These are phyloP conservation scores for Pascua guehoae DNA, from an alignment of 1,284 basidiomycete genomes.

Conservation along the genomic window DNA sequence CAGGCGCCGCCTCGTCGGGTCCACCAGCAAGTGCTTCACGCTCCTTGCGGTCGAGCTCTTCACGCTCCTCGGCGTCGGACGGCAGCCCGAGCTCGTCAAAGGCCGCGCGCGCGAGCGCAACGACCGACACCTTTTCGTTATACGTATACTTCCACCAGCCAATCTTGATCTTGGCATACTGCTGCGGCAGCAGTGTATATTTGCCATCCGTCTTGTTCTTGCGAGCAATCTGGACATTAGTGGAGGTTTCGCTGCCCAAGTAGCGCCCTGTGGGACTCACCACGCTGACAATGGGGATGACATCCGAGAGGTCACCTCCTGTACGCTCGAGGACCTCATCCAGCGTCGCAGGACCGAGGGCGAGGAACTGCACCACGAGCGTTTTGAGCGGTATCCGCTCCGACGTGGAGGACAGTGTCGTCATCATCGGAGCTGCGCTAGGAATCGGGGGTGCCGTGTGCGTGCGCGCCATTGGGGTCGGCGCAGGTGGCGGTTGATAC, in stretches of 20 bases:
- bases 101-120: conserved; percentile 33
- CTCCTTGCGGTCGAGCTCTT: conserved; percentile 35
- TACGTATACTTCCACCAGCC: conserved; percentile 35
- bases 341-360: conserved; percentile 32
- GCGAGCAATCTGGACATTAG: conserved; percentile 8
- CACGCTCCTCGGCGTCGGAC: conserved; percentile 35
- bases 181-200: conserved; percentile 32
- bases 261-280: conserved; percentile 26
- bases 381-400: conserved; percentile 43
- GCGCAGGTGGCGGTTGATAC: background rate
- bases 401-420: background rate
- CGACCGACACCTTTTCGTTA: conserved; percentile 33
- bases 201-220: background rate
- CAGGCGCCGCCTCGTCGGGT: background rate
- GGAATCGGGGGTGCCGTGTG: background rate
- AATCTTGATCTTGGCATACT: conserved; percentile 47
- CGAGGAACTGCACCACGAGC: conserved; percentile 41
- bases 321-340: conserved; percentile 30
- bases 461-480: background rate
- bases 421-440: no score
- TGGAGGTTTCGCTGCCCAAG: conserved; percentile 1
- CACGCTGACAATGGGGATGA: conserved; percentile 40
- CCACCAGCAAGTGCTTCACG: conserved; percentile 20
- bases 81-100: conserved; percentile 40
- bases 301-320: conserved; percentile 33